These are phyloP conservation scores for Cicer cuneatum DNA, from an alignment of 306 rosid species.

Conservation along the genomic window DNA sequence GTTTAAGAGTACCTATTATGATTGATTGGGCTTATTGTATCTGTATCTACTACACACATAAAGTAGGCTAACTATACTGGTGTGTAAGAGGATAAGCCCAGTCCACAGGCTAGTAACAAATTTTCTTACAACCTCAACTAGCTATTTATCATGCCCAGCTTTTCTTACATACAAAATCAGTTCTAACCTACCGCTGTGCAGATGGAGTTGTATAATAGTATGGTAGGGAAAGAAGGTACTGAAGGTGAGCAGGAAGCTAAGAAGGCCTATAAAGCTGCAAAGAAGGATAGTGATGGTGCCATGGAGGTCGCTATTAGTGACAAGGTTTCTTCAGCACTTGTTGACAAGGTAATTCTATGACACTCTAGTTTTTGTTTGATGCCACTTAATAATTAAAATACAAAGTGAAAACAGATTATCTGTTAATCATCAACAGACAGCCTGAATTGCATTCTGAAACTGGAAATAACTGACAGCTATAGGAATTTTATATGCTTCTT, in stretches of 20 bases:
- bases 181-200: slow-evolving; percentile 42
- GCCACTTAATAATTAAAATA: slow-evolving; percentile 27
- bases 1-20: slow-evolving; percentile 15
- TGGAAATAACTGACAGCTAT: slow-evolving; percentile 21
- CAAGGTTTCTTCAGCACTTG: slow-evolving; percentile 58
- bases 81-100: not conserved
- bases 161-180: slow-evolving; percentile 20
- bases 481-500: slow-evolving; percentile 35
- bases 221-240: slow-evolving; percentile 59
- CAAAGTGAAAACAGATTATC: slow-evolving; percentile 14
- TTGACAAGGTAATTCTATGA: slow-evolving; percentile 49
- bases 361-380: slow-evolving; percentile 26
- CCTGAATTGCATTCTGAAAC: slow-evolving; percentile 31
- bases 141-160: slow-evolving; percentile 19
- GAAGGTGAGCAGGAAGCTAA: slow-evolving; percentile 51
- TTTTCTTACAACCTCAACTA: not conserved
- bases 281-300: slow-evolving; percentile 54
- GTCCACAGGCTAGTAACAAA: not conserved
- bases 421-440: not conserved
- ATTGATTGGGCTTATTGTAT: not conserved
- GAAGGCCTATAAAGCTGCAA: slow-evolving; percentile 56
- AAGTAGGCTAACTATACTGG: not conserved
- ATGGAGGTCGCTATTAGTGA: slow-evolving; percentile 41
- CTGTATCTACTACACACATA: slow-evolving; percentile 14
- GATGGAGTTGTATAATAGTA: slow-evolving; percentile 56